Evolutionary conservation across 2,329 filamentous ascomycete genomes (phyloP).

Genomic region (Salinomyces thailandicus): DNA sequence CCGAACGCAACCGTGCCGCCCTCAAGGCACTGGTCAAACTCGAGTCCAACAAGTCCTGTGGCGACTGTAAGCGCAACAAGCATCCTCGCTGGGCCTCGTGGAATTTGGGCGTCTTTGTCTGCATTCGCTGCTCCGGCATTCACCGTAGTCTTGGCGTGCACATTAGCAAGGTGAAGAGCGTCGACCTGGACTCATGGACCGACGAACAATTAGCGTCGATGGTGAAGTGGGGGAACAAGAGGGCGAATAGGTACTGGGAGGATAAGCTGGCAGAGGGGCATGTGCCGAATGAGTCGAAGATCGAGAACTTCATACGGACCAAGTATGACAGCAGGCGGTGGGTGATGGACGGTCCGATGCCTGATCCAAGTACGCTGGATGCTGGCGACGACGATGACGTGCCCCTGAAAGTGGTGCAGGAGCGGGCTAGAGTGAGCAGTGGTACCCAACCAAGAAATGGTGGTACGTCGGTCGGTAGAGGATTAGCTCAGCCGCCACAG

Average conservation of each 20-base stretch:
- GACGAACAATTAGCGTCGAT: constrained; percentile 95
- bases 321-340: constrained; percentile 98
- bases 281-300: constrained; percentile 90
- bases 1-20: constrained; percentile 84
- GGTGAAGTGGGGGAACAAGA: constrained; percentile 86
- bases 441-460: constrained; percentile 6
- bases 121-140: constrained; percentile 92
- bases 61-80: constrained; percentile 98
- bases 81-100: constrained; percentile 98
- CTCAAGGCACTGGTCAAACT: constrained; percentile 93
- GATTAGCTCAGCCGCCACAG: constrained; percentile 22
- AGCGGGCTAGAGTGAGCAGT: constrained; percentile 52
- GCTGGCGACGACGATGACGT: constrained; percentile 59
- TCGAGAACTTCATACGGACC: constrained; percentile 98
- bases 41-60: constrained; percentile 91
- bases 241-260: constrained; percentile 99
- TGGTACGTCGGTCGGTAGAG: constrained; percentile 7
- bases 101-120: constrained; percentile 95
- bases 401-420: constrained; percentile 56
- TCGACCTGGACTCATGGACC: constrained; percentile 96
- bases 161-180: constrained; percentile 95
- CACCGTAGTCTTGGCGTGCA: constrained; percentile 98
- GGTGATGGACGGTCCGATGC: constrained; percentile 96
- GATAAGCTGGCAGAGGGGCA: constrained; percentile 84
- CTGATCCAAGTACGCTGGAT: constrained; percentile 81